Evolutionary conservation across 202 grass and related monocot species (phyloP), one percentile per base, ranked within the genome.

Genomic region (Alloteropsis angusta): DNA sequence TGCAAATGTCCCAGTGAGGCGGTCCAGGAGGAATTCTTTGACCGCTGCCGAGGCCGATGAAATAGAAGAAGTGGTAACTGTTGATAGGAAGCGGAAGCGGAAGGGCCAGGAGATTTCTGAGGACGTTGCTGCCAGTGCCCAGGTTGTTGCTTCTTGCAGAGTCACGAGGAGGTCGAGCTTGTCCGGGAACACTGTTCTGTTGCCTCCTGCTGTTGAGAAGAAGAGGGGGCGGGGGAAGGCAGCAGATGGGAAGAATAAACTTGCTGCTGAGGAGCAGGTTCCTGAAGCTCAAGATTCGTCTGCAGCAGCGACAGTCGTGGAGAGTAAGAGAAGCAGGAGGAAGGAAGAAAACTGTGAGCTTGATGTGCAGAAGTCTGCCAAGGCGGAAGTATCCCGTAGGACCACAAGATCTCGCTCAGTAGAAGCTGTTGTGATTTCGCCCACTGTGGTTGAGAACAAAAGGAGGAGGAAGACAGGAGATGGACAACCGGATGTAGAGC

Each of bases 121-220:
- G 37, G 34, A 61, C 4, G 21, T 15, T 22, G 28, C 23, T 75
- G n/a, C 34, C 2, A 17, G 12, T 62, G 15, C 16, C 3, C 75
- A 56, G 6, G 55, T 18, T 46, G 69, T 12, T 9, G 62, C 28
- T 56, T 32, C 62, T 32, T 0, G 21, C 76, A 81, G 81, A 80
- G 74, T 49, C 26, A 88, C 55, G 9, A 80, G 76, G 30, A 80
- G 81, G 46, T 80, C 70, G 2, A 76, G 64, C 12, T 60, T 80
- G 70, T 21, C 16, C 0, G 55, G 2, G 0, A 17, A 16, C 4
- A 9, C 49, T 14, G 7, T 6, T 37, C 9, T 71, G 39, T 22
- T 21, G 10, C 48, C 69, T 61, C 81, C 49, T 39, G 19, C 28
- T 19, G 37, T 58, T 46, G 81, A 76, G 70, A 84, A 80, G 46